A percentile compares a stretch with the other conserved stretches of the same genome.
phyloP scores from a whole-genome alignment of 805 yeast species.

The Starmerella stigmatis region DNA sequence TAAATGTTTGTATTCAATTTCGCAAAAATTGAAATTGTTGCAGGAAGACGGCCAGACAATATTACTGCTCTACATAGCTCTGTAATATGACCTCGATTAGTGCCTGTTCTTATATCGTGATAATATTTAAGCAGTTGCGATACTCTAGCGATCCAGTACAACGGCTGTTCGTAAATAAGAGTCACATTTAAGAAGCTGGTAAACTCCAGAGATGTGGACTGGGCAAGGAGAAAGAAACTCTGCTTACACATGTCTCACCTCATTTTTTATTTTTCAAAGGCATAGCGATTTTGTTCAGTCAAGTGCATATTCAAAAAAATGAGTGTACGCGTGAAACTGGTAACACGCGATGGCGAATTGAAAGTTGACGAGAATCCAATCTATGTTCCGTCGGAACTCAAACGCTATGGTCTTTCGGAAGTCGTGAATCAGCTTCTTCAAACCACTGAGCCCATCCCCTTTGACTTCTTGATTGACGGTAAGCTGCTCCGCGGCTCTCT shows the following conservation, averaged over 20 bases:
- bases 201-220: too few species aligned
- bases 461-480: slow-evolving; percentile 86
- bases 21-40: too few species aligned
- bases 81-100: too few species aligned
- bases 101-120: too few species aligned
- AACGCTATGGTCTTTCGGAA: slow-evolving; percentile 87
- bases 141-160: too few species aligned
- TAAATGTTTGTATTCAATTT: too few species aligned
- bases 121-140: too few species aligned
- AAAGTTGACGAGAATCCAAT: slow-evolving; percentile 73
- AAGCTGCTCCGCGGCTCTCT: slow-evolving; percentile 66
- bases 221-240: too few species aligned
- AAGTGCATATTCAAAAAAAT: not conserved
- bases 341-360: slow-evolving; percentile 70
- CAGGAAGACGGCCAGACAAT: too few species aligned
- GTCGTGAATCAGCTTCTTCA: slow-evolving; percentile 80
- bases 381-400: slow-evolving; percentile 74
- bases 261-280: slow-evolving; percentile 3
- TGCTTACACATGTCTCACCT: slow-evolving; percentile 3
- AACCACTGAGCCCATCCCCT: slow-evolving; percentile 59
- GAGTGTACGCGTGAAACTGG: slow-evolving; percentile 41
- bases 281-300: not conserved
- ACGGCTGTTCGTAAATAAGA: too few species aligned
- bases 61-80: too few species aligned
- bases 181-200: too few species aligned